A percentile compares a stretch with the other conserved stretches of the same genome.
Evolutionary conservation across 1,284 basidiomycete genomes (phyloP).

Genomic region (Marasmius fiardii): DNA sequence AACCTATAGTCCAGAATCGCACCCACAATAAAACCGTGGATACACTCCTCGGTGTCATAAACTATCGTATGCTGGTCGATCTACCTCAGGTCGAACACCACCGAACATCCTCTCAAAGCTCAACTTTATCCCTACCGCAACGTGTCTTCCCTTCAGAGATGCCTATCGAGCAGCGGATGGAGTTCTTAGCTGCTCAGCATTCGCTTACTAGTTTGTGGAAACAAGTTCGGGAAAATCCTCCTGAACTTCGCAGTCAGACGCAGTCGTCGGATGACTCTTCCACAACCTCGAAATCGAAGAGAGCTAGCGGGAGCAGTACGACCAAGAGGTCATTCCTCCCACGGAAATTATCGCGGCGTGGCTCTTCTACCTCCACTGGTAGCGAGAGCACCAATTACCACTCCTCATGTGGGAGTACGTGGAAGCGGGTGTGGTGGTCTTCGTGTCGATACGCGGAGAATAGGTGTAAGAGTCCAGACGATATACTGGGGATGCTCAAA

Average conservation of each 20-base stretch:
- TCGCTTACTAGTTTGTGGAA: conserved; percentile 35
- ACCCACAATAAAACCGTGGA: conserved; percentile 8
- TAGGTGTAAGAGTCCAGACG: conserved; percentile 12
- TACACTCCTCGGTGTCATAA: conserved; percentile 31
- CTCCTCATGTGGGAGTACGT: conserved; percentile 27
- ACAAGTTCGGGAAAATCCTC: conserved; percentile 28
- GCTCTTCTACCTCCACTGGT: neutral
- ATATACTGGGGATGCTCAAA: conserved; percentile 38
- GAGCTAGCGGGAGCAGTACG: neutral
- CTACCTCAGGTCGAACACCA: conserved; percentile 14
- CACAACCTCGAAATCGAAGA: neutral
- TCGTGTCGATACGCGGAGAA: conserved; percentile 8
- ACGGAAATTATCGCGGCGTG: neutral
- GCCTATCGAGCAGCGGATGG: conserved; percentile 28
- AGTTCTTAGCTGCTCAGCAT: conserved; percentile 33
- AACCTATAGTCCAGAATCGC: conserved; percentile 25
- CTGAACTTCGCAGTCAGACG: conserved; percentile 22
- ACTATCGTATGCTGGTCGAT: conserved; percentile 37
- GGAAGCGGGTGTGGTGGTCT: conserved; percentile 25
- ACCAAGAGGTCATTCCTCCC: neutral
- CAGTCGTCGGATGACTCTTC: neutral
- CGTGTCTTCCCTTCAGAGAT: conserved; percentile 26
- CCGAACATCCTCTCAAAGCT: conserved; percentile 5
- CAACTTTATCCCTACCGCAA: conserved; percentile 13
- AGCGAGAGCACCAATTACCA: neutral